Percentiles rank a stretch among this genome's conserved stretches.
phyloP scores from a whole-genome alignment of 495 filamentous ascomycete species.

The Delitschia confertaspora region DNA sequence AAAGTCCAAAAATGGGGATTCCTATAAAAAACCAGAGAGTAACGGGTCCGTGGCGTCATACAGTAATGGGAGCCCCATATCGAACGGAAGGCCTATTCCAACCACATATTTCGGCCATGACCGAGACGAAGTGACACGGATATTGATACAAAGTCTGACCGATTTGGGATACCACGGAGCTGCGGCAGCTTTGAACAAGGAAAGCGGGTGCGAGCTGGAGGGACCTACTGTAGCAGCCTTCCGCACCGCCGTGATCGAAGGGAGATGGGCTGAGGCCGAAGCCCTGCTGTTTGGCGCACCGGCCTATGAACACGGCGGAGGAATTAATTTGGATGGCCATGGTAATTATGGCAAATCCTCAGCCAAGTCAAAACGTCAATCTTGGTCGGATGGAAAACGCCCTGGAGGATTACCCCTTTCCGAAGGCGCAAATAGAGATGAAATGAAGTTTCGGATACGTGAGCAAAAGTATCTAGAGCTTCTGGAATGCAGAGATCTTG shows the following conservation, averaged over 20 bases:
- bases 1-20: conserved; percentile 45
- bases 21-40: conserved; percentile 29
- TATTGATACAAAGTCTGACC: conserved; percentile 80
- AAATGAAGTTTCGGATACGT: conserved; percentile 70
- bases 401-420: conserved; percentile 42
- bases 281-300: conserved; percentile 55
- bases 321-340: conserved; percentile 35
- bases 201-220: conserved; percentile 86
- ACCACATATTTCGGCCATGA: conserved; percentile 68
- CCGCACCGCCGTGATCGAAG: conserved; percentile 66
- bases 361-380: conserved; percentile 6
- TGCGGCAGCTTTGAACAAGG: conserved; percentile 61
- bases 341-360: conserved; percentile 17
- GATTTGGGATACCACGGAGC: conserved; percentile 79
- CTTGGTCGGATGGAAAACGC: conserved; percentile 5
- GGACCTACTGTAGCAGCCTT: conserved; percentile 77
- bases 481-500: conserved; percentile 65
- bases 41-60: conserved; percentile 27
- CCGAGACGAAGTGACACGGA: conserved; percentile 85
- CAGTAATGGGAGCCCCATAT: conserved; percentile 40
- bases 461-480: conserved; percentile 95
- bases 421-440: conserved; percentile 48
- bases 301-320: conserved; percentile 42
- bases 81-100: conserved; percentile 33
- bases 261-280: conserved; percentile 81